Evolutionary conservation across 73 alveolate genomes (phyloP), one percentile per base, ranked within the genome.

Genomic region (Blepharisma stoltei): DNA sequence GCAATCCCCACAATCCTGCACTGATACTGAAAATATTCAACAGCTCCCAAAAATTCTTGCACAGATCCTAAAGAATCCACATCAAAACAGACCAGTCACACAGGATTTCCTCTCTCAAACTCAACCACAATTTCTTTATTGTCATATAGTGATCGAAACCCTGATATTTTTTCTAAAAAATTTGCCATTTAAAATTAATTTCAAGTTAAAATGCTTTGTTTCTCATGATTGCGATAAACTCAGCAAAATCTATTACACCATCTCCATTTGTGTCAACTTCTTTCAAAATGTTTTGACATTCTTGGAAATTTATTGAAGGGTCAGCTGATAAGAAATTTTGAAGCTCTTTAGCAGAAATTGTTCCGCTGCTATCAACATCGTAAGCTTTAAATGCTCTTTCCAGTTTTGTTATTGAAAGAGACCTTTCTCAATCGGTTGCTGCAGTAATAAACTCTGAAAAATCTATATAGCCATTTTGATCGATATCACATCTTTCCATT

Each of bases 241-340:
- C 92, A 0, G 78, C 80, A 71, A 85, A 18, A 20, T 52, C 38
- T 18, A 81, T 81, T 55, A 79, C 82, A 0, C 90, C 90, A 70
- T 83, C 90, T 6, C 89, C 89, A 79, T 83, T 70, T 47, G 52
- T 71, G 65, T 83, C 90, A 6, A 78, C 88, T 65, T 80, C 86
- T 23, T 80, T 49, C n/a, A 83, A 65, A 7, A 86, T 86, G 54
- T 82, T 67, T 52, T 68, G 69, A 66, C 88, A 78, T 20, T 82
- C 53, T 1, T 73, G 46, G 69, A 82, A 83, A 55, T 67, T 78
- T 21, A 50, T 23, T 11, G 77, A 14, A 11, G 21, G 80, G 11
- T 73, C 78, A 20, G n/a, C 48, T 1, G 23, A n/a, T 11, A 73
- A 52, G 21, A 47, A 9, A 8, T 47, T 47, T 53, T 73, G 45